Base-by-base conservation (phyloP, 2,329 filamentous ascomycete genomes). In the Aureobasidium melanogenum region DNA sequence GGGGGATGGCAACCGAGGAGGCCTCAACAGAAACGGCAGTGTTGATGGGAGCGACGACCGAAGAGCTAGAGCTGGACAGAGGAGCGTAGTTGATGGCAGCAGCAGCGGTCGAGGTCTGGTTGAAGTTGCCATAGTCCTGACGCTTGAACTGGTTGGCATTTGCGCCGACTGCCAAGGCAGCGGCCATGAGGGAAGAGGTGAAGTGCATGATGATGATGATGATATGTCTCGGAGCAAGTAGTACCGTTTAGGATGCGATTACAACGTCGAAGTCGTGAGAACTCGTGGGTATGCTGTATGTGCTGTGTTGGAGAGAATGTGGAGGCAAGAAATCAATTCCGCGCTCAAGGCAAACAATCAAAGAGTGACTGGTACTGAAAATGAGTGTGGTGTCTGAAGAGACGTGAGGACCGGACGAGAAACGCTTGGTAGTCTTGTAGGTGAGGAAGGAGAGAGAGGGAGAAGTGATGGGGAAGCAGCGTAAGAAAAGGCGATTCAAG, bases 371-470 rank as follows among this genome's bases (percentile, higher is more conserved):
- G 64, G 63, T 60, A 19, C 63, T 66, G 65, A 62, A 64, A 71
- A 71, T 65, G 69, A 71, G 65, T 68, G 69, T 63, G 63, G 63
- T 67, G 69, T 67, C 69, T 69, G 47, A 66, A 51, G 17, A 68
- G 67, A 71, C 67, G 69, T 65, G 64, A 63, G 61, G 64, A 52
- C 58, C 46, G 48, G 41, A 61, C 59, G 34, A 55, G 48, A 32
- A 61, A 62, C 66, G 65, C 63, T 60, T 61, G 65, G 68, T 67
- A 66, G 66, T 66, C 67, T 61, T 66, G 65, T 66, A 65, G 65
- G 62, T 44, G 62, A 58, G 56, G 61, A 62, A 64, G 64, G 51
- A 50, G 57, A 63, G 51, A 50, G 57, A 63, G 63, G 60, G 50
- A 63, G 39, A 26, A 24, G 50, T 15, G 24, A 50, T n/a, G 51